Percentiles rank a stretch among this genome's conserved stretches.
Evolutionary conservation across 257 asterid genomes (phyloP).

Genomic region (Eustoma russellianum): DNA sequence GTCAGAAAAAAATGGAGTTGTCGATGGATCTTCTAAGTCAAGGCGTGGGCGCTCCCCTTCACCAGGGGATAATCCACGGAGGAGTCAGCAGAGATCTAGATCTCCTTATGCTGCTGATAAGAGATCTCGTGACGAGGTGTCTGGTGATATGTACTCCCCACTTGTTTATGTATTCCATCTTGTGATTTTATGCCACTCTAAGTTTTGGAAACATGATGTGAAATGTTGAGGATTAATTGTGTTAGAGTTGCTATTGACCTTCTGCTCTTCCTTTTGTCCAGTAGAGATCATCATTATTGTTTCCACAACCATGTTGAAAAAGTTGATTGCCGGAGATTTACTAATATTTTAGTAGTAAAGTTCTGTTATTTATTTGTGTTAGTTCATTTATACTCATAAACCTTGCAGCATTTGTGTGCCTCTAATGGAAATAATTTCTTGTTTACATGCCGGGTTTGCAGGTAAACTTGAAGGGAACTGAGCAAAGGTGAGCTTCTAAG

Average conservation of each 20-base stretch:
- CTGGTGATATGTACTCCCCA: slow-evolving; percentile 52
- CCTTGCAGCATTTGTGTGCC: too few species aligned
- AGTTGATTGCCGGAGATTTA: too few species aligned
- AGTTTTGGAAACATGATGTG: too few species aligned
- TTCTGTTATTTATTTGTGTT: too few species aligned
- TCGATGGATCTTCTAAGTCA: slow-evolving; percentile 40
- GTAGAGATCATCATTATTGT: neutral
- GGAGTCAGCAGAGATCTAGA: slow-evolving; percentile 58
- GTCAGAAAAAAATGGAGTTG: slow-evolving; percentile 45
- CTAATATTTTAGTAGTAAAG: too few species aligned
- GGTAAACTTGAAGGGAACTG: slow-evolving; percentile 47
- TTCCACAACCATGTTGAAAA: neutral
- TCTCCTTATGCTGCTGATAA: slow-evolving; percentile 51
- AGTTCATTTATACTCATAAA: too few species aligned
- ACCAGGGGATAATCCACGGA: slow-evolving; percentile 42
- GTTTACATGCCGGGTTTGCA: slow-evolving; percentile 30
- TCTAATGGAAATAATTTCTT: slow-evolving; percentile 17
- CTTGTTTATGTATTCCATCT: slow-evolving; percentile 6
- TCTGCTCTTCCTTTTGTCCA: neutral
- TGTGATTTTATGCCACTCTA: neutral
- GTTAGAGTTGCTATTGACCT: too few species aligned
- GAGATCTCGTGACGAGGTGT: slow-evolving; percentile 76
- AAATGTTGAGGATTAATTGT: too few species aligned
- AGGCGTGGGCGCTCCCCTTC: slow-evolving; percentile 48
- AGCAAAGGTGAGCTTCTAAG: slow-evolving; percentile 46